Evolutionary conservation across 768 basidiomycete species (phyloP).

Genomic region (Rhodotorula toruloides): DNA sequence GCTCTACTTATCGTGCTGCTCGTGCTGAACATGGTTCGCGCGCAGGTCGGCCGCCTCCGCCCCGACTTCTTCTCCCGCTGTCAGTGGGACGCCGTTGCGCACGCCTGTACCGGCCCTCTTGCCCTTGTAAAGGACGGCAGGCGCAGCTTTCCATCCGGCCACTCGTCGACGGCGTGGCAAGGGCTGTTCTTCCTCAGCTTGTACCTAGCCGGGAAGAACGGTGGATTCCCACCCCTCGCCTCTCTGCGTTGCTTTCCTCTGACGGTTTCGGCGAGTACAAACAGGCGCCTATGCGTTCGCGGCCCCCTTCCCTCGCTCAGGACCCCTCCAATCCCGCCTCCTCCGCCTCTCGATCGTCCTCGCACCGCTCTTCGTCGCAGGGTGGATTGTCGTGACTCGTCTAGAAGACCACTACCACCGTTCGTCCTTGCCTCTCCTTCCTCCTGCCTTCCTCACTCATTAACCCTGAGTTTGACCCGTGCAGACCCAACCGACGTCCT

Average conservation of each 20-base stretch:
- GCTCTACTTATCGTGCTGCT: slow-evolving; percentile 14
- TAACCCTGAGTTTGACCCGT: too few species aligned
- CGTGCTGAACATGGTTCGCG: background rate
- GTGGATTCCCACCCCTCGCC: background rate
- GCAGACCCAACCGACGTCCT: slow-evolving; percentile 34
- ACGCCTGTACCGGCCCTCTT: slow-evolving; percentile 27
- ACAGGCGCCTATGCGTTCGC: slow-evolving; percentile 38
- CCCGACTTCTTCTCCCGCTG: slow-evolving; percentile 39
- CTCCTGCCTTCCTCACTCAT: too few species aligned
- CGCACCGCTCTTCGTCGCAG: slow-evolving; percentile 33
- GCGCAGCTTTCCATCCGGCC: slow-evolving; percentile 35
- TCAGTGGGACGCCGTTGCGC: slow-evolving; percentile 20
- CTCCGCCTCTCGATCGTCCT: slow-evolving; percentile 34
- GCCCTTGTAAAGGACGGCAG: slow-evolving; percentile 39
- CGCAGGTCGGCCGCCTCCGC: slow-evolving; percentile 17
- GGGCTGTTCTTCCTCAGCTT: slow-evolving; percentile 35
- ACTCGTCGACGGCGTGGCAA: slow-evolving; percentile 40
- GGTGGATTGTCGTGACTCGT: slow-evolving; percentile 31
- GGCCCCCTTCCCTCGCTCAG: slow-evolving; percentile 28
- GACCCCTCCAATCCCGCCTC: slow-evolving; percentile 35
- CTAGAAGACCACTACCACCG: slow-evolving; percentile 38
- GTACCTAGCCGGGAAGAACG: slow-evolving; percentile 39
- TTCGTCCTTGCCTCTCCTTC: background rate
- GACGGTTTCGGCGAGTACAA: background rate
- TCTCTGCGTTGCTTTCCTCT: background rate